Base-by-base conservation (phyloP, 139 green algal genomes). In the Chlamydomonas sphaeroides region DNA sequence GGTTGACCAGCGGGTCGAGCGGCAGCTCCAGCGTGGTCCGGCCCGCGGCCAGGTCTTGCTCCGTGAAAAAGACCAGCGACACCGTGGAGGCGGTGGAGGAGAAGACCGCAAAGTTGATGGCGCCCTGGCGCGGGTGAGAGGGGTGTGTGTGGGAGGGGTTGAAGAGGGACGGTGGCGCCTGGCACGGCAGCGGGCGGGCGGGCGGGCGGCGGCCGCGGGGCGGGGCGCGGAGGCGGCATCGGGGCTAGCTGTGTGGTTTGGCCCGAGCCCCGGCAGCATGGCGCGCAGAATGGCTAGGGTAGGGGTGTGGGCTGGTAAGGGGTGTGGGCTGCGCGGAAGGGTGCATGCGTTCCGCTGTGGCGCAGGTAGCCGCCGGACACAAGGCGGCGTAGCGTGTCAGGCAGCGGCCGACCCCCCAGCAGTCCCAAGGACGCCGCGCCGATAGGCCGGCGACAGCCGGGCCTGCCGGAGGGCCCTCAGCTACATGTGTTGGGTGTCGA, bases 51-150 rank as follows among this genome's bases (percentile, higher is more conserved):
- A 98, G 85, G 84, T 98, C 94, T 3, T 74, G 71, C 63, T 96
- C 90, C 0, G 86, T 95, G 90, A 98, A 99, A 35, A 99, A 86
- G 51, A 93, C 94, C 36, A 99, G 88, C 18, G 53, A 92, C 6
- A 99, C 86, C 15, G 62, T 68, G 23, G 73, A 87, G 15, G 95
- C 95, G 33, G 80, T 89, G 48, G 83, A 85, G 38, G 91, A 89
- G 38, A 90, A 90, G 2, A 99, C 3, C 0, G 95, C 93, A 89
- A 99, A 98, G 82, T 99, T 99, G 45, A 95, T 79, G 30, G 67
- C 91, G 56, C 85, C 91, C 93, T 98, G 89, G 70, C 74, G 28
- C 41, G 2, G 10, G 39, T n/a, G 30, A 25, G 59, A 65, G 5
- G 32, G 3, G 25, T 32, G 49, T 61, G 25, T 10, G 41, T 3